Percentiles rank a stretch among this genome's conserved stretches.
These are phyloP conservation scores for Cyberlindnera galapagoensis DNA, from an alignment of 805 yeast genomes.

Conservation along the genomic window DNA sequence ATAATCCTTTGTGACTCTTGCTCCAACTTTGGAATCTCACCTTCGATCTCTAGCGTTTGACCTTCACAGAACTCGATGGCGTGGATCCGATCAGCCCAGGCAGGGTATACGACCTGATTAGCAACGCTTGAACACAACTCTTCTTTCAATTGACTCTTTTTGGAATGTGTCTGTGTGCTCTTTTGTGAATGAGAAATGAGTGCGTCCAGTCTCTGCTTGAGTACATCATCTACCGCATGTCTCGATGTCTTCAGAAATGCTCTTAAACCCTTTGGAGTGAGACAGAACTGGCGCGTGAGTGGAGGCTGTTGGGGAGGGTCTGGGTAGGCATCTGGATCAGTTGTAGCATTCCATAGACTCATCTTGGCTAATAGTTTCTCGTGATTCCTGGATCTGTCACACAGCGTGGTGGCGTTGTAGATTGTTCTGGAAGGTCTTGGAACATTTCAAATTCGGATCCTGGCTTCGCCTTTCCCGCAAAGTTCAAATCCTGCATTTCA, in stretches of 20 bases:
- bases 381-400: not conserved
- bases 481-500: too few species aligned
- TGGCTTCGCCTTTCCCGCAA: too few species aligned
- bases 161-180: not conserved
- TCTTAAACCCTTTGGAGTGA: constrained; percentile 28
- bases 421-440: not conserved
- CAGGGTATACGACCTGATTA: constrained; percentile 32
- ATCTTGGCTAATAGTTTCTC: constrained; percentile 4
- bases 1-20: constrained; percentile 1
- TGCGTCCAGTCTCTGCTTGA: constrained; percentile 37
- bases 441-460: not conserved
- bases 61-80: constrained; percentile 39
- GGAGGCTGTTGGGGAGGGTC: constrained; percentile 19
- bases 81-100: constrained; percentile 38
- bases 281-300: constrained; percentile 26
- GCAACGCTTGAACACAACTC: constrained; percentile 32
- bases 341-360: constrained; percentile 21
- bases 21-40: constrained; percentile 9
- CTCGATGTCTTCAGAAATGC: constrained; percentile 32
- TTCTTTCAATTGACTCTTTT: constrained; percentile 2
- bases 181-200: constrained; percentile 23
- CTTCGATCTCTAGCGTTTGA: constrained; percentile 25
- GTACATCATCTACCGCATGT: constrained; percentile 37
- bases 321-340: constrained; percentile 17
- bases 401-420: constrained; percentile 1